Conservation (phyloP, 148 eudicot genomes). For the Polygonum aviculare region DNA sequence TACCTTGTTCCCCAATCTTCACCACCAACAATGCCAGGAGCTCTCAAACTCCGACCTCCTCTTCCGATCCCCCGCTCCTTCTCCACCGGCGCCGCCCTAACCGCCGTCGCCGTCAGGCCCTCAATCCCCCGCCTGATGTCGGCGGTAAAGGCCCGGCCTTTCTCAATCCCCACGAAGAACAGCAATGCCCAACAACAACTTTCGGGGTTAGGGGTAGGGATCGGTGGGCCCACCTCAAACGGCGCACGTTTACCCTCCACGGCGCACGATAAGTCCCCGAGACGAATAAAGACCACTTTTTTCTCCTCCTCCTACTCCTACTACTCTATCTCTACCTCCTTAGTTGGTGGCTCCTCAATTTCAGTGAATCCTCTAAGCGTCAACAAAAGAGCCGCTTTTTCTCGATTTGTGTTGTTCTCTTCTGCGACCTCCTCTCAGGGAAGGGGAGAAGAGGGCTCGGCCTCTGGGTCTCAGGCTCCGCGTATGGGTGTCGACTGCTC, state of each 20-base stretch:
- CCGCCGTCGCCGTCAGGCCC: background rate
- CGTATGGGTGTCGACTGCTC: background rate
- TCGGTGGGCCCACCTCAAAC: slow-evolving; percentile 9
- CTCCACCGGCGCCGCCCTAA: background rate
- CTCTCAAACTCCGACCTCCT: background rate
- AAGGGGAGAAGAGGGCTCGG: slow-evolving; percentile 16
- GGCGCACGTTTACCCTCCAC: slow-evolving; percentile 20
- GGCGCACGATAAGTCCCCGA: slow-evolving; percentile 27
- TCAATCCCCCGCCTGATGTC: slow-evolving; percentile 2
- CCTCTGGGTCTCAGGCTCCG: slow-evolving; percentile 2
- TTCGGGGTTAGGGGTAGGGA: background rate
- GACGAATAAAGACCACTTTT: slow-evolving; percentile 6
- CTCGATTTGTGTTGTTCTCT: slow-evolving; percentile 6
- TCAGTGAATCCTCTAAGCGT: slow-evolving; percentile 11
- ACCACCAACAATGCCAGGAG: background rate
- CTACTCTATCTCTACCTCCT: background rate
- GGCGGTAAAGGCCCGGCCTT: background rate
- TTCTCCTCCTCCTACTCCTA: background rate
- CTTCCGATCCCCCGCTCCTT: background rate
- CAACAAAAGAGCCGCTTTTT: slow-evolving; percentile 16
- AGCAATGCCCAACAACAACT: background rate
- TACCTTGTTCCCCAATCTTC: background rate
- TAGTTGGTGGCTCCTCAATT: background rate
- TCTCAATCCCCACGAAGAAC: background rate
- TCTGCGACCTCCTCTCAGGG: slow-evolving; percentile 14